Evolutionary conservation across 371 early-diverging fungal genomes (phyloP).

Genomic region (Syncephalastrum racemosum): DNA sequence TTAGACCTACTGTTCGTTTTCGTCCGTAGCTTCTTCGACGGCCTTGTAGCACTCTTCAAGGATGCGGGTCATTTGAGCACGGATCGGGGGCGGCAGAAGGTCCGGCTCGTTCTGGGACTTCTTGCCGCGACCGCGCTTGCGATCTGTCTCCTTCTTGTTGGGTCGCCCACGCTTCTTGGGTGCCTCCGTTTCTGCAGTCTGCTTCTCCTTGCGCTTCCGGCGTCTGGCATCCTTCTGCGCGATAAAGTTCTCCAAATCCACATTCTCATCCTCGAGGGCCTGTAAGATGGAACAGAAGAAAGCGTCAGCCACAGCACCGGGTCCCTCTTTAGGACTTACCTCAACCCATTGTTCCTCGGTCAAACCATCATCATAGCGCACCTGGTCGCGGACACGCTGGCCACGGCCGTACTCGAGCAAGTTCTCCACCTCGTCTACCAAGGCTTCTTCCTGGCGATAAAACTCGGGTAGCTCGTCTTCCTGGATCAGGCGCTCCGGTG

Average conservation of each 20-base stretch:
- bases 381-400: slow-evolving; percentile 63
- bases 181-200: slow-evolving; percentile 7
- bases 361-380: slow-evolving; percentile 90
- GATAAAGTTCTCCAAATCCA: slow-evolving; percentile 21
- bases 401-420: slow-evolving; percentile 69
- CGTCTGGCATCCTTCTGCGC: slow-evolving; percentile 16
- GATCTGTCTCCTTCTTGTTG: slow-evolving; percentile 14
- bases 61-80: slow-evolving; percentile 50
- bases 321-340: slow-evolving; percentile 35
- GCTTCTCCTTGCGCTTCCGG: slow-evolving; percentile 12
- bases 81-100: slow-evolving; percentile 23
- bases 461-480: slow-evolving; percentile 81
- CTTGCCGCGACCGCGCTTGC: slow-evolving; percentile 22
- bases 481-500: slow-evolving; percentile 69
- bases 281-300: too few relatives aligned
- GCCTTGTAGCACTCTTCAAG: slow-evolving; percentile 52
- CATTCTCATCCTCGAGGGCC: slow-evolving; percentile 24
- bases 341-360: slow-evolving; percentile 93
- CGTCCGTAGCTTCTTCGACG: slow-evolving; percentile 53
- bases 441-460: slow-evolving; percentile 59
- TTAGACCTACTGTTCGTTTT: slow-evolving; percentile 41
- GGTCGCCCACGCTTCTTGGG: slow-evolving; percentile 19
- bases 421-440: slow-evolving; percentile 8
- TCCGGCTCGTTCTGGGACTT: slow-evolving; percentile 19
- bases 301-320: slow-evolving; percentile 20